Base-by-base conservation (phyloP, 2,329 filamentous ascomycete species). In the Xylaria sp. region DNA sequence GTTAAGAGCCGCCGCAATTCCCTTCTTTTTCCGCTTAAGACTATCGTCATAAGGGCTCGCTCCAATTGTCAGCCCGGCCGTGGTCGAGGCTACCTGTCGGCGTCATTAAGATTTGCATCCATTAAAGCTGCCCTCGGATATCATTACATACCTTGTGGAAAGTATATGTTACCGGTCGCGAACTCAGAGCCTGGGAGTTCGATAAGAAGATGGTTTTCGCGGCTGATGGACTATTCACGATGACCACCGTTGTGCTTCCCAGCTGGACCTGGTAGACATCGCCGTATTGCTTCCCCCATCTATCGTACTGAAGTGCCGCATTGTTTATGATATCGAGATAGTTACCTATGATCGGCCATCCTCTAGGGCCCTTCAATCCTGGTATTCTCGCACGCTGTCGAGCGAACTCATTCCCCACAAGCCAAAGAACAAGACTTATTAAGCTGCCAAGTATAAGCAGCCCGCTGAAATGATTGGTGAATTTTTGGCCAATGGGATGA, bases 1-100 rank as follows among this genome's bases (percentile, higher is more conserved):
- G 78, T 94, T 94, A 25, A 95, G 84, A 0, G 93, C 92, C 0
- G 92, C 94, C 3, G 91, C 92, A 1, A 92, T 92, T 0, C 91
- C 92, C 82, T 94, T 94, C 71, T 93, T 88, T 10, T 92, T 87
- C 28, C 86, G 84, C 79, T 94, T 95, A 81, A 91, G 93, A 1
- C 90, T 93, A 60, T 94, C 92, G 70, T 94, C 92, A 91, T 92
- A 96, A 0, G 93, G 92, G 0, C 92, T 94, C 0, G 92, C 94
- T 1, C 93, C 93, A 70, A 96, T 94, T 0, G 92, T 95, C 80
- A 94, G 92, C 6, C 92, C 92, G 74, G 94, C 91, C 0, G 91
- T 92, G 41, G 86, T 89, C 1, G 92, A 94, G 2, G 94, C 90
- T 3, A 78, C 70, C 77, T 77, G 37, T 37, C 4, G 55, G 13